Evolutionary conservation across 2,329 filamentous ascomycete genomes (phyloP).

Genomic region (Lachnellula suecica): DNA sequence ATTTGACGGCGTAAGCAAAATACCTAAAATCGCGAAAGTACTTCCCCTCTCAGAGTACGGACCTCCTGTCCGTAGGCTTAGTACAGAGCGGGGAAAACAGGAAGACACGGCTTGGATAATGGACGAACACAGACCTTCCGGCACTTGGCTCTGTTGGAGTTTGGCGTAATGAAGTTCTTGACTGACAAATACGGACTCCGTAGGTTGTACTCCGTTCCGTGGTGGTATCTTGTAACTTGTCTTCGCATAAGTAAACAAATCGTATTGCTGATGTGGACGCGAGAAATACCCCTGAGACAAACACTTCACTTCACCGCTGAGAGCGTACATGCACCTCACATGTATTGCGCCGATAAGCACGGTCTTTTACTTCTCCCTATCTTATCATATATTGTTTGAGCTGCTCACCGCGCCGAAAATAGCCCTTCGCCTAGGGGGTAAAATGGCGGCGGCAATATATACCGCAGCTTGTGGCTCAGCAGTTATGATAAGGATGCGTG

Average conservation of each 20-base stretch:
- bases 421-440: not conserved
- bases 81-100: too few species aligned
- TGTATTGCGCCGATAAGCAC: not conserved
- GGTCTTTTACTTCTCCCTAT: not conserved
- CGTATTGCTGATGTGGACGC: too few species aligned
- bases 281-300: not conserved
- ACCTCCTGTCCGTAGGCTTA: not conserved
- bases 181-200: too few species aligned
- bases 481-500: not conserved
- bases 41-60: not conserved
- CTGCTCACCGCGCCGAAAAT: not conserved
- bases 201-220: too few species aligned
- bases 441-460: not conserved
- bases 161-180: too few species aligned
- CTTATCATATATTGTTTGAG: not conserved
- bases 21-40: not conserved
- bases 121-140: too few species aligned
- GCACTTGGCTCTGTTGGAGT: too few species aligned
- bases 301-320: too few species aligned
- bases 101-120: not conserved
- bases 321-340: not conserved
- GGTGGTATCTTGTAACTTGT: too few species aligned
- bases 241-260: too few species aligned
- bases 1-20: not conserved
- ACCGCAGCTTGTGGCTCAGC: not conserved